Evolutionary conservation across 192 early-diverging fungal species (phyloP).

Genomic region (Allomyces arbusculus): DNA sequence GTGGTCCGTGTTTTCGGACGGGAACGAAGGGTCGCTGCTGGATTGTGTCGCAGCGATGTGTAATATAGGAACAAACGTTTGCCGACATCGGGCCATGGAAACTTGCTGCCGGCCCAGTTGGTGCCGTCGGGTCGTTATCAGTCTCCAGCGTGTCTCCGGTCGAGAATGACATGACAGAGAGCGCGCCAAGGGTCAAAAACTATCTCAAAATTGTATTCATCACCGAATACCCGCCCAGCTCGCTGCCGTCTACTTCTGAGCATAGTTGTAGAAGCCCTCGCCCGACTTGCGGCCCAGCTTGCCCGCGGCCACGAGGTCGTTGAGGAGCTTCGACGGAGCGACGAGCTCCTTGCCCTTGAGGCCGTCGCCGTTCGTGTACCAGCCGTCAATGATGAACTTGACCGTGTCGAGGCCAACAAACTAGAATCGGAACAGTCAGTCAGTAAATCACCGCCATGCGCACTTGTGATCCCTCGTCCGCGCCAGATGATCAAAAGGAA

Average conservation of each 20-base stretch:
- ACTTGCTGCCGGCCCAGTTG: too few species aligned
- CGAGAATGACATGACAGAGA: too few species aligned
- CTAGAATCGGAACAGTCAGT: conserved; percentile 10
- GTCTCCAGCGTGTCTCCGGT: too few species aligned
- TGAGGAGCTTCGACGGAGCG: conserved; percentile 40
- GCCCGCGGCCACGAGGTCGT: conserved; percentile 50
- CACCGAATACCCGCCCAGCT: too few species aligned
- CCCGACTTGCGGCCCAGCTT: conserved; percentile 74
- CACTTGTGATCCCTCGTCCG: neutral
- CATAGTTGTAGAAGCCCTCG: conserved; percentile 65
- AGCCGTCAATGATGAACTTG: conserved; percentile 89
- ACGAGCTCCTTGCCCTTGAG: conserved; percentile 53
- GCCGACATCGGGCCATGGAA: too few species aligned
- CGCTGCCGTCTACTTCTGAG: conserved; percentile 4
- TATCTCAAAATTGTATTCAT: too few species aligned
- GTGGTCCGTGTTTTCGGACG: too few species aligned
- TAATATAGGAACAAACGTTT: too few species aligned
- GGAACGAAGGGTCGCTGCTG: too few species aligned
- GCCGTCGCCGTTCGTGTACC: conserved; percentile 64
- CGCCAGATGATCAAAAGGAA: neutral
- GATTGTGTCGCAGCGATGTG: too few species aligned
- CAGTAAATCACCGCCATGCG: conserved; percentile 1
- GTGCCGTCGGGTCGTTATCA: too few species aligned
- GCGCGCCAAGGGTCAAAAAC: too few species aligned
- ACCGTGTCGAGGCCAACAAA: conserved; percentile 89